A percentile compares a stretch with the other conserved stretches of the same genome.
Conservation (phyloP, 2,329 filamentous ascomycete genomes). For the Rutstroemia sp. region DNA sequence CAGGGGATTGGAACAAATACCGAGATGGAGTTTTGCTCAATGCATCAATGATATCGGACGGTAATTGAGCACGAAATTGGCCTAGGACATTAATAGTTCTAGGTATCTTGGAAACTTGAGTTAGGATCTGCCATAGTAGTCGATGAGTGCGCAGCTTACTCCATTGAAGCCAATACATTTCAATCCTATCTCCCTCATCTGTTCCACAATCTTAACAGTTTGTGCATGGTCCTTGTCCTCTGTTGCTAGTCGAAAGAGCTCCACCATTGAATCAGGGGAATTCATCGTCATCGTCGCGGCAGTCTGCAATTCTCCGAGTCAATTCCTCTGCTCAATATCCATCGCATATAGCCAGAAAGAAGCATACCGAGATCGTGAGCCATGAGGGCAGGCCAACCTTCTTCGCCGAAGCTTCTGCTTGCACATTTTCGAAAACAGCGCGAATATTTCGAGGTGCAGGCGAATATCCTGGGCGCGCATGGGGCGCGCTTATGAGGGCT, state of each 20-base stretch:
- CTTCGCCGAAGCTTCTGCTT: slow-evolving; percentile 52
- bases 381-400: slow-evolving; percentile 58
- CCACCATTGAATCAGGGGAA: slow-evolving; percentile 65
- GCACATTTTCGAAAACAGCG: slow-evolving; percentile 57
- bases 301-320: slow-evolving; percentile 40
- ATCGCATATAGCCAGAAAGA: background rate
- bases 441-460: slow-evolving; percentile 56
- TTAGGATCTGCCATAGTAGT: background rate
- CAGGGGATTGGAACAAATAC: background rate
- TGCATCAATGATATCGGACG: slow-evolving; percentile 42
- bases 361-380: slow-evolving; percentile 55
- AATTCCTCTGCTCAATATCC: background rate
- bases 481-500: slow-evolving; percentile 63
- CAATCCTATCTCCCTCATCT: slow-evolving; percentile 68
- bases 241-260: slow-evolving; percentile 36
- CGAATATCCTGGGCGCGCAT: slow-evolving; percentile 57
- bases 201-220: slow-evolving; percentile 43
- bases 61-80: slow-evolving; percentile 59
- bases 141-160: slow-evolving; percentile 13
- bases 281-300: slow-evolving; percentile 83
- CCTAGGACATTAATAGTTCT: slow-evolving; percentile 77
- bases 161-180: slow-evolving; percentile 78
- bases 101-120: slow-evolving; percentile 44
- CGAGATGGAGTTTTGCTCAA: slow-evolving; percentile 51
- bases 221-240: slow-evolving; percentile 19